Base-by-base conservation (phyloP, 116 monocot species). In the Dioscorea cayenensis region DNA sequence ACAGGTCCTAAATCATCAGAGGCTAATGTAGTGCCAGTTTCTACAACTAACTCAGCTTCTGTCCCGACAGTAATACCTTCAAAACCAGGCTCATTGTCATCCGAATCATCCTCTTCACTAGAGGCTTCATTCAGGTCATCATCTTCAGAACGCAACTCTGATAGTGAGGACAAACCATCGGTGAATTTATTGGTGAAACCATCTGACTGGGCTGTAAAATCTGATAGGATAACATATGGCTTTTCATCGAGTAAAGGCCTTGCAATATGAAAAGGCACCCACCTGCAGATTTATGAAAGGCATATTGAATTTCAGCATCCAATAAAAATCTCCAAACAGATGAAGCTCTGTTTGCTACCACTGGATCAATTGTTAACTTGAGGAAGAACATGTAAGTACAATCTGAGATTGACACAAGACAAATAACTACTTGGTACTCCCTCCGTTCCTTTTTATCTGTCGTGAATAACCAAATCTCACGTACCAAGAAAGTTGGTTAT, bases 201-300 rank as follows among this genome's bases (percentile, higher is more conserved):
- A 77, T 72, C 59, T 64, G 76, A 38, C 49, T n/a, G 3, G 32
- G 69, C 66, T 28, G 10, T 55, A 71, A 66, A 81, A 84, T 97
- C 93, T 17, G 96, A 97, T 58, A 97, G 70, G 37, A 93, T 29
- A 65, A 81, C 86, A 73, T 97, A 97, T 38, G 83, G 22, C 36
- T 72, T 92, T 75, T 69, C 74, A 77, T 93, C 96, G 64, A 97
- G 89, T 28, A 88, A 79, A 55, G 86, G 84, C 66, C 28, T 88
- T 5, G 81, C 92, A 65, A 83, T 69, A 55, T 82, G 73, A 83
- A 82, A 92, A 43, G 88, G 84, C 50, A 97, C 93, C 96, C 96
- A 97, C 86, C 96, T 93, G 82, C 68, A 68, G 21, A 12, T 14
- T 32, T 17, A 43, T 36, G 17, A 66, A 36, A 23, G 27, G 37